Evolutionary conservation across 2,329 filamentous ascomycete genomes (phyloP), one percentile per base, ranked within the genome.

Genomic region (Aspergillus ustus): DNA sequence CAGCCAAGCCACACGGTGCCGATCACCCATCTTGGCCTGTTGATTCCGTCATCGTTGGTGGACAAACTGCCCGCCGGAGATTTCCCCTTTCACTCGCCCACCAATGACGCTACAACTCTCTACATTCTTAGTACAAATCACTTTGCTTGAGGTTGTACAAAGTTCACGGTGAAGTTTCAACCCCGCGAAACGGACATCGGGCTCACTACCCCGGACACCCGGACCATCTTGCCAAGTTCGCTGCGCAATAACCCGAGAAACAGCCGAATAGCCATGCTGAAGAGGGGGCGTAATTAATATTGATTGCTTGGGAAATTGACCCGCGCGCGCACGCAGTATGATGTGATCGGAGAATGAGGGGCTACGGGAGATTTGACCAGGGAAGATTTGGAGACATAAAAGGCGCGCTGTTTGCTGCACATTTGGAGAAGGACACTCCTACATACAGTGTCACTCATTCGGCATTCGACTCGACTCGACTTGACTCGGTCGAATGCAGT

Each of bases 41-140:
- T 1, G 3, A 4, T 11, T 40, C 34, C 6, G 34, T 11, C 34
- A 40, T 15, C 34, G 34, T 40, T 40, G 34, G 34, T 40, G 34
- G 34, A 40, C 34, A 40, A 40, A 19, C 48, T 54, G 31, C 45
- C 54, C 54, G 54, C 54, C 54, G 54, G 54, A 57, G 54, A 57
- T 50, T 57, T 57, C 45, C 54, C 45, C 31, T 50, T 50, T 57
- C 17, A 8, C 44, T 31, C 20, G 20, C 54, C 55, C 55, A 52
- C 55, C 55, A 57, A 57, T 57, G 22, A 31, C 31, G 48, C 22
- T 40, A 22, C 46, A 37, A 51, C 45, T 8, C 4, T 6, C 13
- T n/a, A 17, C 1, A 17, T 40, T 40, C 37, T 8, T 46, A n/a
- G 8, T 19, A 17, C 44, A 19, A 19, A 8, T 8, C 44, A 5